Evolutionary conservation across 805 yeast species (phyloP), one percentile per base, ranked within the genome.

Genomic region (Pichia sporocuriosa): DNA sequence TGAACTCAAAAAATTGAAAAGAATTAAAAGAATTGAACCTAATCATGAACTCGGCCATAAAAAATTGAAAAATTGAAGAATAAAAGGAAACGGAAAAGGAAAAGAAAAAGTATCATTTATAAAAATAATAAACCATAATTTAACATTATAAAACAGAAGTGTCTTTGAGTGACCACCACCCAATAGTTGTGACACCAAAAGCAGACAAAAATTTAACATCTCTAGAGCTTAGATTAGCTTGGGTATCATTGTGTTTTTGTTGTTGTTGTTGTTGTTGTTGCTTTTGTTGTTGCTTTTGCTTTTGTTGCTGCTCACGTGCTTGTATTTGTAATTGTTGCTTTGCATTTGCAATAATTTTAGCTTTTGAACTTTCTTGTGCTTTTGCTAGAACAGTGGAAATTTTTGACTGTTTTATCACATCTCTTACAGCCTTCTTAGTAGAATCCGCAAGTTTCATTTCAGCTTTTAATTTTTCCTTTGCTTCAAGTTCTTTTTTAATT

Each of bases 161-260:
- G 6, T 37, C 40, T 31, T 55, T 58, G 20, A 50, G 40, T 12
- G 59, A 53, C 67, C 67, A 62, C 67, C 67, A 62, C 4, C 58
- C 61, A 19, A 54, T 37, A 6, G 60, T 57, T 9, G 58, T 40
- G 6, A 46, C 22, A 11, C 53, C 57, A 41, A 59, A 58, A 3
- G 51, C 49, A 6, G 58, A 54, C 20, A 59, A 55, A 31, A 62
- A 49, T 3, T 47, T 32, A 10, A 46, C 37, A 29, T 57, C 63
- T 35, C 49, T 43, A 1, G 32, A 28, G 6, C 39, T 36, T 8
- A 44, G 23, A n/a, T 47, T 40, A 10, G 39, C 19, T 13, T 30
- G 40, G 6, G n/a, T 12, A 10, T 41, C 13, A 7, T 28, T 32
- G 28, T 46, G 21, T 23, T 40, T 28, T 3, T 23, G 26, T 22